Evolutionary conservation across 768 basidiomycete species (phyloP).

Genomic region (Mycena sanguinolenta): DNA sequence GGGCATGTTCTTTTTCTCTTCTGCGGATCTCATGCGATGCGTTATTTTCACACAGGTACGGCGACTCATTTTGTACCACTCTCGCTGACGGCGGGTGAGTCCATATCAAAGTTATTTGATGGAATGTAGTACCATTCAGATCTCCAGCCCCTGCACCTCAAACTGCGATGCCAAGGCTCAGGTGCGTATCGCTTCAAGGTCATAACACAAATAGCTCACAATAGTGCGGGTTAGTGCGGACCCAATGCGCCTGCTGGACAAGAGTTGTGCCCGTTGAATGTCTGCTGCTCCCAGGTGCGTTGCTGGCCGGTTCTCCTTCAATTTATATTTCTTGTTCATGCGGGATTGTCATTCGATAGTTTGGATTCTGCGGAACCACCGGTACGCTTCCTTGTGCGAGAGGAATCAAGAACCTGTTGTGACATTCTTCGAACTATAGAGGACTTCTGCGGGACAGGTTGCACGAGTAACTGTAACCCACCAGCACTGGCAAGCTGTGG

Average conservation of each 20-base stretch:
- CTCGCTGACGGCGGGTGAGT: constrained; percentile 17
- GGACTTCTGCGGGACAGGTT: constrained; percentile 16
- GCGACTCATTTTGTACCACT: constrained; percentile 35
- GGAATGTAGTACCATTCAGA: too few species aligned
- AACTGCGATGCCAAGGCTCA: constrained; percentile 33
- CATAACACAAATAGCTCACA: neutral
- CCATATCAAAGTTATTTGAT: neutral
- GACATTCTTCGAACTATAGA: too few species aligned
- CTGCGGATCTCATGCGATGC: neutral
- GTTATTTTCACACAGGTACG: constrained; percentile 24
- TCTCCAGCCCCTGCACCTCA: constrained; percentile 27
- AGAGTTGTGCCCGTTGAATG: constrained; percentile 25
- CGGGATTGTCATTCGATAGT: too few species aligned
- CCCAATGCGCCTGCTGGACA: constrained; percentile 19
- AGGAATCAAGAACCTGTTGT: too few species aligned
- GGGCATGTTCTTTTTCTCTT: constrained; percentile 29
- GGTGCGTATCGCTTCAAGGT: neutral
- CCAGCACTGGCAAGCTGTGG: constrained; percentile 18
- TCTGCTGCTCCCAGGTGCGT: constrained; percentile 27
- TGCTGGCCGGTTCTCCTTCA: neutral
- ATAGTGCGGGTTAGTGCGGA: constrained; percentile 13
- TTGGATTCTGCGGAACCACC: constrained; percentile 35
- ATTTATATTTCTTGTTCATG: neutral
- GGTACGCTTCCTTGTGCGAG: too few species aligned
- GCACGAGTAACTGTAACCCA: constrained; percentile 20